Base-by-base conservation (phyloP, 768 basidiomycete species). In the Mycena epipterygia region DNA sequence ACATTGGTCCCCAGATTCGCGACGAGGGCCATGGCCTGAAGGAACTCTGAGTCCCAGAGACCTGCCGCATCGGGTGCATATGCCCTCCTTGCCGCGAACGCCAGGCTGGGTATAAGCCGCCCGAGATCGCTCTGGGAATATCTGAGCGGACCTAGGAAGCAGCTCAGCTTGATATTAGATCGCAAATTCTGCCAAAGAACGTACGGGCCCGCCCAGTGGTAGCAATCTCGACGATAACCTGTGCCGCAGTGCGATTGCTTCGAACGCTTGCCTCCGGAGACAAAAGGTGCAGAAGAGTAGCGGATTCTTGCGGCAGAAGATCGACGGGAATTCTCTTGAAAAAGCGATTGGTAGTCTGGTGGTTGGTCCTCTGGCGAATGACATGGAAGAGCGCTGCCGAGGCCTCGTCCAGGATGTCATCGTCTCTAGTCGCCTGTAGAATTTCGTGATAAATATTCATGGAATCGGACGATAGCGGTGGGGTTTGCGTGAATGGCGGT, bases 331-430 rank as follows among this genome's bases (percentile, higher is more conserved):
- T 17, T 21, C 64, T 21, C 30, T 39, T 39, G 35, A 66, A 67
- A 5, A 63, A 49, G 5, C 65, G 70, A 42, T 32, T 30, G 0
- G 55, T 16, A n/a, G 48, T 16, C 14, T 60, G 63, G 23, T 33
- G 23, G 6, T 16, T 56, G 3, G 56, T 67, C 29, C 65, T 30
- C 35, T 67, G 65, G 4, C 23, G 27, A 19, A 68, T 61, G 29
- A 68, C 44, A 23, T 69, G n/a, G n/a, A 65, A 70, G 7, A 76
- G 66, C 5, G 75, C 73, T 0, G 70, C 73, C 0, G 75, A 63
- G 7, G 75, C 70, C 2, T 72, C 49, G 49, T 76, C 71, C 2
- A 76, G 64, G 12, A 68, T 57, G 17, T 72, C 70, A 32, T 76
- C 75, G 33, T 76, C 73, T 8, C 64, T 41, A 2, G 73, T 74